phyloP scores from a whole-genome alignment of 306 rosid species.

The Cucumis cinereus region DNA sequence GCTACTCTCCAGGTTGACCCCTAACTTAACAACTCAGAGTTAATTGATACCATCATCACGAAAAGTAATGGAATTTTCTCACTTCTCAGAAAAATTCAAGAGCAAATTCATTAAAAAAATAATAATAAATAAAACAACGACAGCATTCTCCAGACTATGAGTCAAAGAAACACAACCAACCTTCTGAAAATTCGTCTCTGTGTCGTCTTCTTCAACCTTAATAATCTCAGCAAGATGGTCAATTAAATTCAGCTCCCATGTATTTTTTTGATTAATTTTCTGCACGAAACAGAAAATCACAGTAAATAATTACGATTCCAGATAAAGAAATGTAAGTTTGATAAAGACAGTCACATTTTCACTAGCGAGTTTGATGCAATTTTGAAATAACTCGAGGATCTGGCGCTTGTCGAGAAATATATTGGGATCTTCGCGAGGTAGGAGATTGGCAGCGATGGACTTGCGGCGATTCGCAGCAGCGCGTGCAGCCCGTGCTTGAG shows the following conservation, averaged over 20 bases:
- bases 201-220: slow-evolving; percentile 62
- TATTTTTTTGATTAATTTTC: slow-evolving; percentile 97
- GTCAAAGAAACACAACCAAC: slow-evolving; percentile 18
- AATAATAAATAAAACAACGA: neutral
- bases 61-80: neutral
- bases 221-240: slow-evolving; percentile 83
- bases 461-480: slow-evolving; percentile 75
- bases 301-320: neutral
- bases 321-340: neutral
- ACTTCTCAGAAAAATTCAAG: neutral
- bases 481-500: slow-evolving; percentile 86
- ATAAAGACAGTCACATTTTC: slow-evolving; percentile 43
- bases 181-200: slow-evolving; percentile 92
- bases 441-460: slow-evolving; percentile 23
- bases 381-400: slow-evolving; percentile 78
- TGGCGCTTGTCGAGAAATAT: slow-evolving; percentile 63
- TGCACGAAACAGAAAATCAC: slow-evolving; percentile 20
- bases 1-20: neutral
- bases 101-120: neutral
- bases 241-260: slow-evolving; percentile 90
- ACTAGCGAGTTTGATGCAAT: slow-evolving; percentile 95
- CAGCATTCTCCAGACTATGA: neutral
- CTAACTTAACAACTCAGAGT: neutral
- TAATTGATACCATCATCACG: neutral
- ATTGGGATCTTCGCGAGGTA: slow-evolving; percentile 18